Conservation (phyloP, 2,329 filamentous ascomycete species). For the Monascus ruber region DNA sequence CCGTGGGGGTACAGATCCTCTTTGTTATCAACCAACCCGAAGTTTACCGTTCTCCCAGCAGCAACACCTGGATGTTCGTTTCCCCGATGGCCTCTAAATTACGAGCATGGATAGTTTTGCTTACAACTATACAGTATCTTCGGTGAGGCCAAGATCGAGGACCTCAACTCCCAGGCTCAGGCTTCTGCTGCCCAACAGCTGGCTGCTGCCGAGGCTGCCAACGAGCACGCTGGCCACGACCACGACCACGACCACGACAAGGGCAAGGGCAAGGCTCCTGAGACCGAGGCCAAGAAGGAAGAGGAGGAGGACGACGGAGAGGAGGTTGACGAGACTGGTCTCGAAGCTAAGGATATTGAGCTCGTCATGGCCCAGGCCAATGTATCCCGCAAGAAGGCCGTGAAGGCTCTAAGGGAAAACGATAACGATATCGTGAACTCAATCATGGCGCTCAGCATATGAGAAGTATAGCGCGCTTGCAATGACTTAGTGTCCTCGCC, state of each 20-base stretch:
- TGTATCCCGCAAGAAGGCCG: slow-evolving; percentile 94
- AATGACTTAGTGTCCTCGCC: slow-evolving; percentile 13
- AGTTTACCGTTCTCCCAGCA: slow-evolving; percentile 98
- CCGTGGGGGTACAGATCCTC: slow-evolving; percentile 57
- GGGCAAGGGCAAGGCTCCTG: slow-evolving; percentile 57
- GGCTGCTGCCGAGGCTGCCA: slow-evolving; percentile 57
- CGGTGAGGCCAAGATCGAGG: slow-evolving; percentile 99
- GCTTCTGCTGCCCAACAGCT: slow-evolving; percentile 93
- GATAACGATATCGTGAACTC: slow-evolving; percentile 99
- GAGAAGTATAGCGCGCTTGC: slow-evolving; percentile 20
- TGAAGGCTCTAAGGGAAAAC: slow-evolving; percentile 94
- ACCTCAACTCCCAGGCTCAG: slow-evolving; percentile 96
- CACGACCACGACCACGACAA: slow-evolving; percentile 22
- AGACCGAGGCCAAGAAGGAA: slow-evolving; percentile 52
- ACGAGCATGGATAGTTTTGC: slow-evolving; percentile 2
- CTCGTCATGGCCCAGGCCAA: slow-evolving; percentile 96
- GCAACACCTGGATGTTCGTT: slow-evolving; percentile 98
- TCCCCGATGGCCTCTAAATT: slow-evolving; percentile 11
- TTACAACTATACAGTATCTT: slow-evolving; percentile 61
- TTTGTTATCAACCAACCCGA: slow-evolving; percentile 99
- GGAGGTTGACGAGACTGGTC: slow-evolving; percentile 85
- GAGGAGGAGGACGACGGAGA: slow-evolving; percentile 88
- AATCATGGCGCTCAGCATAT: slow-evolving; percentile 95
- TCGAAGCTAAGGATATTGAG: slow-evolving; percentile 99
- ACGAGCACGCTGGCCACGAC: slow-evolving; percentile 52